Evolutionary conservation across 805 yeast genomes (phyloP), one percentile per base, ranked within the genome.

Genomic region (Zygosaccharomyces gambellarensis): DNA sequence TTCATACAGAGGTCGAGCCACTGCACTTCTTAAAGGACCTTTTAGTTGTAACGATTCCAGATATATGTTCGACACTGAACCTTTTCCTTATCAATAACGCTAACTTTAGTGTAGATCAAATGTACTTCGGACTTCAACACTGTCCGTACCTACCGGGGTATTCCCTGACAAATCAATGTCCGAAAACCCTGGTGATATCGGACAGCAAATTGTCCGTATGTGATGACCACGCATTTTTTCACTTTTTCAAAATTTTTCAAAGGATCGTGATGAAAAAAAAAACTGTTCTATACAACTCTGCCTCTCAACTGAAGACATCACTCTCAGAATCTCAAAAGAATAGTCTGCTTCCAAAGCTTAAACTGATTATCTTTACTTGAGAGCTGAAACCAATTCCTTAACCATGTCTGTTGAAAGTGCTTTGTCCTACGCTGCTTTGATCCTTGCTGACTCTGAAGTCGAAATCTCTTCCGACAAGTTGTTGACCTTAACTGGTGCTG

Each of bases 371-470:
- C 65, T 65, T 65, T 63, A 63, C 47, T 30, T 42, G 45, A 31
- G 36, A 42, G 34, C 45, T 49, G 45, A 54, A 45, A 49, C 44
- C 39, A 45, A 39, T 43, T 41, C 39, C 40, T 45, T 45, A 47
- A 46, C 44, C 51, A 86, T 87, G 94, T 86, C 95, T 75, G 63
- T 72, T 56, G 96, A 90, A 82, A 82, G 95, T 70, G 83, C 92
- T 72, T 88, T 89, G 72, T 87, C 97, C 67, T 90, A 89, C 87
- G 98, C 99, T 75, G 96, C 98, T 71, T 84, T 92, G 76, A 90
- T 92, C 79, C 82, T 92, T 76, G 96, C 97, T 63, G 99, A 92
- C 73, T 88, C 97, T 70, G 97, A 89, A 70, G 78, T 89, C 71
- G 97, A 90, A 76, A 82, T 94, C 83, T 81, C 96, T 56, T 62